Percentiles rank a stretch among this genome's conserved stretches.
phyloP scores from a whole-genome alignment of 768 basidiomycete genomes.

The Boletus sp. region DNA sequence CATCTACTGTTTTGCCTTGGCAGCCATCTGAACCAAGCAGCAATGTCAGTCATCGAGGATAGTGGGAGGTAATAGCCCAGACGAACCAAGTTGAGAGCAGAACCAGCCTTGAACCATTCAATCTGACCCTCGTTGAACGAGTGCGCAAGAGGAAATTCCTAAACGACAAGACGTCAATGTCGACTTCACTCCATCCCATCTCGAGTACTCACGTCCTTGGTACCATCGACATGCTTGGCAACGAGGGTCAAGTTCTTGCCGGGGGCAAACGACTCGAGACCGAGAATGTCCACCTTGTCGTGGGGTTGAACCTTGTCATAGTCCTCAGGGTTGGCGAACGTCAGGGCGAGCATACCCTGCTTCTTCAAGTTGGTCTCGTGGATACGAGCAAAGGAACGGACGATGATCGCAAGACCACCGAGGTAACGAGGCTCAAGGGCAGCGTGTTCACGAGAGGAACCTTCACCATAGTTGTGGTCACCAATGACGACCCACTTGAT shows the following conservation, averaged over 20 bases:
- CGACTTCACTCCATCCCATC: neutral
- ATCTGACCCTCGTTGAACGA: conserved; percentile 98
- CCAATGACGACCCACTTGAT: conserved; percentile 98
- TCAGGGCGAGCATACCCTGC: conserved; percentile 97
- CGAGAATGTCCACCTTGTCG: conserved; percentile 88
- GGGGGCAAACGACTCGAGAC: conserved; percentile 84
- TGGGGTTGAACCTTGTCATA: conserved; percentile 89
- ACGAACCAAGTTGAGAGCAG: conserved; percentile 83
- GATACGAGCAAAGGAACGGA: conserved; percentile 95
- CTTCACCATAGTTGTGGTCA: conserved; percentile 95
- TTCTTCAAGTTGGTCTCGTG: conserved; percentile 99
- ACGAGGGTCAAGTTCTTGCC: conserved; percentile 87
- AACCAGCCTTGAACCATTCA: conserved; percentile 98
- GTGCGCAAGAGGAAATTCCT: conserved; percentile 80
- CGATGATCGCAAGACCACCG: conserved; percentile 94
- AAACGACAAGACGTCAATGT: conserved; percentile 16
- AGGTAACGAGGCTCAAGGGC: conserved; percentile 95
- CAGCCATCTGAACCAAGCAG: conserved; percentile 53
- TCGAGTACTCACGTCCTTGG: conserved; percentile 50
- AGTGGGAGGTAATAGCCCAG: conserved; percentile 1
- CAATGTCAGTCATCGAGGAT: neutral
- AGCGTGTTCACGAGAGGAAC: conserved; percentile 97
- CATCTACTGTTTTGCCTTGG: conserved; percentile 51
- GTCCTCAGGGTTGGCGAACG: conserved; percentile 88
- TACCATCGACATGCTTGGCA: conserved; percentile 81